These are phyloP conservation scores for Trichosanthes truncata DNA, from an alignment of 306 rosid species.

Conservation along the genomic window DNA sequence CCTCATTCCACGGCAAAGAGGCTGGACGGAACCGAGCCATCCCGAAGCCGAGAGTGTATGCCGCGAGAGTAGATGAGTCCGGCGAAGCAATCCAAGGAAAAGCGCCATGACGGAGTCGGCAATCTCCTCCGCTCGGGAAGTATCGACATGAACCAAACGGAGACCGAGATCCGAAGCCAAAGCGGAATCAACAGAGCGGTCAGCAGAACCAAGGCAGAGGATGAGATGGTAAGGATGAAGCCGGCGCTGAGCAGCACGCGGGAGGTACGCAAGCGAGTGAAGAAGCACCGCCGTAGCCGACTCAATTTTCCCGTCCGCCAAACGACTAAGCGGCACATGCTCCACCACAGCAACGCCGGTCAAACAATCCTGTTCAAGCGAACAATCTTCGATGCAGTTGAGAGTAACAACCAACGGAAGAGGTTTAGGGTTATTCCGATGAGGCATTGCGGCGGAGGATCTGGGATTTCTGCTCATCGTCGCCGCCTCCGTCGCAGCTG, in stretches of 20 bases:
- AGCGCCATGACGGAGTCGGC: constrained; percentile 97
- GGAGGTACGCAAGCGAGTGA: constrained; percentile 86
- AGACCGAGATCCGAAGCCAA: constrained; percentile 91
- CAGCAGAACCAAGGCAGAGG: constrained; percentile 91
- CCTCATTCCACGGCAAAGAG: constrained; percentile 95
- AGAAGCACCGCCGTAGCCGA: constrained; percentile 81
- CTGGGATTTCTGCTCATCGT: constrained; percentile 17
- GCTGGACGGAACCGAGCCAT: constrained; percentile 98
- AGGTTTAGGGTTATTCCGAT: constrained; percentile 44
- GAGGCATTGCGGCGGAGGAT: constrained; percentile 65
- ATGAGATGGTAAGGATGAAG: constrained; percentile 85
- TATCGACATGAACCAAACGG: constrained; percentile 71
- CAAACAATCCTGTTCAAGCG: constrained; percentile 67
- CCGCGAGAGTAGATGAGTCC: constrained; percentile 89
- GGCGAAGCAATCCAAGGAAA: constrained; percentile 83
- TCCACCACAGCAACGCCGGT: constrained; percentile 72
- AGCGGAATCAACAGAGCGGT: constrained; percentile 73
- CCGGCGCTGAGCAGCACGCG: constrained; percentile 98
- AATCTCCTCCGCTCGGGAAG: constrained; percentile 92
- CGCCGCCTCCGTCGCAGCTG: constrained; percentile 8
- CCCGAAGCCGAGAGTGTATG: constrained; percentile 87
- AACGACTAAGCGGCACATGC: constrained; percentile 77
- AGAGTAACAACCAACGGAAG: constrained; percentile 76
- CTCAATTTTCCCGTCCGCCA: constrained; percentile 85
- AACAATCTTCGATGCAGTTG: constrained; percentile 86